Conservation (phyloP, 2,329 filamentous ascomycete species). For the Penicillium occitanis region DNA sequence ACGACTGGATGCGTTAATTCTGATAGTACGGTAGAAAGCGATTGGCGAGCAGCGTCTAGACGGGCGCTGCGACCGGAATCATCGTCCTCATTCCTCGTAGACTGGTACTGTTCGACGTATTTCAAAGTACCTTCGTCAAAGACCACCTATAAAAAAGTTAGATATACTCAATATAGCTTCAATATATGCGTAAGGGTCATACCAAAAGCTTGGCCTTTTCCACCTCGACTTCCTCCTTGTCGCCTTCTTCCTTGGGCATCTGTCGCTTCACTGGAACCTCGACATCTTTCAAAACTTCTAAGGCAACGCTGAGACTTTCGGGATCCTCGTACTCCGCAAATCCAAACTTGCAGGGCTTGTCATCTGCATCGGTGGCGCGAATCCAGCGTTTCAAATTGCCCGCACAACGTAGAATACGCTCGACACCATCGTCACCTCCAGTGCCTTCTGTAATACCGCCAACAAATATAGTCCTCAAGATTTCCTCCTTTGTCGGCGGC, state of each 20-base stretch:
- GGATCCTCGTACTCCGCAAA: constrained; percentile 95
- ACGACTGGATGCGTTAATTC: constrained; percentile 69
- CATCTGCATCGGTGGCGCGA: constrained; percentile 70
- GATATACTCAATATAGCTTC: constrained; percentile 18
- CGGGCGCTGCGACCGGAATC: constrained; percentile 63
- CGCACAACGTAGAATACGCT: constrained; percentile 73
- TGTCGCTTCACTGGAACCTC: constrained; percentile 79
- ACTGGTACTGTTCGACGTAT: constrained; percentile 80
- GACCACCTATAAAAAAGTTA: constrained; percentile 50
- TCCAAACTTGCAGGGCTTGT: constrained; percentile 82
- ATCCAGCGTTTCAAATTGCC: constrained; percentile 85
- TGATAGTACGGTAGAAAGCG: constrained; percentile 66
- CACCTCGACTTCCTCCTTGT: constrained; percentile 49
- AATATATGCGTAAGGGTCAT: constrained; percentile 26
- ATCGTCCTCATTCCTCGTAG: constrained; percentile 63
- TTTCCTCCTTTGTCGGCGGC: constrained; percentile 85
- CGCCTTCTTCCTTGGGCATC: constrained; percentile 43
- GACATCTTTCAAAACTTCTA: constrained; percentile 79
- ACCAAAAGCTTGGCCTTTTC: constrained; percentile 72
- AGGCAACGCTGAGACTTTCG: constrained; percentile 79
- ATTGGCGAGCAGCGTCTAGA: constrained; percentile 66
- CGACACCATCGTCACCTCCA: constrained; percentile 73
- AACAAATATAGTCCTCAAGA: constrained; percentile 86
- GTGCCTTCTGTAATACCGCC: constrained; percentile 78
- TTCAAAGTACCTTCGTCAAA: constrained; percentile 80